Percentiles rank a stretch among this genome's conserved stretches.
Conservation (phyloP, 108 stramenopile genomes). For the Nitzschia inconspicua region DNA sequence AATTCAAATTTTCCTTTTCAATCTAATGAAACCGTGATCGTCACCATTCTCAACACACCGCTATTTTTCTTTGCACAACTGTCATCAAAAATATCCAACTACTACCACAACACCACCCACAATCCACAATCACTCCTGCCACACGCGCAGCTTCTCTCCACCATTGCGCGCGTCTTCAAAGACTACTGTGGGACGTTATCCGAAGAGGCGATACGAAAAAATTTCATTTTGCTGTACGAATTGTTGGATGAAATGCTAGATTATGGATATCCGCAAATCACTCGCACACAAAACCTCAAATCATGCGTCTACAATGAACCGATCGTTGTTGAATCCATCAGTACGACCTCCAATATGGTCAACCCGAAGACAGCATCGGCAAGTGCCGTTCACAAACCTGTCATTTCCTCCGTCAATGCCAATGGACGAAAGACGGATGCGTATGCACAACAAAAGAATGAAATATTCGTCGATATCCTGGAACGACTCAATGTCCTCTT, state of each 20-base stretch:
- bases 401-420: conserved; percentile 80
- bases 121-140: conserved; percentile 21
- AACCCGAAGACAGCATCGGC: conserved; percentile 97
- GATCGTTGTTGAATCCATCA: conserved; percentile 79
- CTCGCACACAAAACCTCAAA: conserved; percentile 95
- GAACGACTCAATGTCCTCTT: conserved; percentile 98
- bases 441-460: conserved; percentile 88
- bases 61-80: conserved; percentile 14
- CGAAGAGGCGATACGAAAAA: conserved; percentile 98
- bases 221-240: conserved; percentile 99
- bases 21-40: too few relatives aligned
- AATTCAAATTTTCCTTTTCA: neutral
- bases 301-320: conserved; percentile 99
- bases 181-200: conserved; percentile 99
- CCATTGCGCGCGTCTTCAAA: conserved; percentile 98
- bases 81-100: neutral
- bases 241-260: conserved; percentile 99
- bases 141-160: conserved; percentile 83
- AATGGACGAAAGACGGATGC: conserved; percentile 59
- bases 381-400: conserved; percentile 93
- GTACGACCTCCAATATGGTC: conserved; percentile 82
- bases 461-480: conserved; percentile 99
- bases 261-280: conserved; percentile 97
- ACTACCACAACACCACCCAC: neutral
- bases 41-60: neutral